Conservation (phyloP, 352 stramenopile species). For the Globisporangium canariense region DNA sequence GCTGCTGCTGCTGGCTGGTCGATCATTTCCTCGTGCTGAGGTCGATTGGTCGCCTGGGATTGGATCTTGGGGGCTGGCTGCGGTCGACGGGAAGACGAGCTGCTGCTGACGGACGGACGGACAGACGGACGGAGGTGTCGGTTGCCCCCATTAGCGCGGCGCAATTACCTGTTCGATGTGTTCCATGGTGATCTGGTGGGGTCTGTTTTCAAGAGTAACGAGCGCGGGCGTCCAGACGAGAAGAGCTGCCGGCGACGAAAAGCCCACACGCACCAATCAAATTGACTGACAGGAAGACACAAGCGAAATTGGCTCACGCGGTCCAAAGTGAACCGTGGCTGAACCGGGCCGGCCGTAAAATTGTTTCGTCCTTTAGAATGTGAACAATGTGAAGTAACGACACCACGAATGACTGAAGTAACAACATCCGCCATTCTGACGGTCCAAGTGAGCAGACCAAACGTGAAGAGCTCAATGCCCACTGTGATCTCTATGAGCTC, state of each 20-base stretch:
- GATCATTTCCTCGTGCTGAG: neutral
- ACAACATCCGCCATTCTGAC: too few relatives aligned
- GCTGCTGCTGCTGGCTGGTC: neutral
- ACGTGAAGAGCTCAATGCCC: neutral
- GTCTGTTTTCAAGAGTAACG: constrained; percentile 19
- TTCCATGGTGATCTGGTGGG: constrained; percentile 22
- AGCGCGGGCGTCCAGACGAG: neutral
- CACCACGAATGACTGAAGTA: too few relatives aligned
- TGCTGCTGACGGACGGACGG: neutral
- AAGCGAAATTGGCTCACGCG: neutral
- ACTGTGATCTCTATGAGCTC: neutral
- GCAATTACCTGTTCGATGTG: constrained; percentile 21
- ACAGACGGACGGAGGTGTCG: neutral
- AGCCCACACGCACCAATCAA: constrained; percentile 8
- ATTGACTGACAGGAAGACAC: neutral
- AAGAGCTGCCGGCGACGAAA: neutral
- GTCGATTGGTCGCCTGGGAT: neutral
- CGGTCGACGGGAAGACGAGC: neutral
- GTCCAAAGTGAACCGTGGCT: neutral
- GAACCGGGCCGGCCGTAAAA: neutral
- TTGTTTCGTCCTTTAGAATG: neutral
- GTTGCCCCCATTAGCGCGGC: neutral
- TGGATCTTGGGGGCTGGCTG: neutral
- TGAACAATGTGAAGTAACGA: too few relatives aligned
- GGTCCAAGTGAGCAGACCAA: too few relatives aligned